phyloP scores from a whole-genome alignment of 495 filamentous ascomycete species.

The Pseudoneurospora amorphoporcata region DNA sequence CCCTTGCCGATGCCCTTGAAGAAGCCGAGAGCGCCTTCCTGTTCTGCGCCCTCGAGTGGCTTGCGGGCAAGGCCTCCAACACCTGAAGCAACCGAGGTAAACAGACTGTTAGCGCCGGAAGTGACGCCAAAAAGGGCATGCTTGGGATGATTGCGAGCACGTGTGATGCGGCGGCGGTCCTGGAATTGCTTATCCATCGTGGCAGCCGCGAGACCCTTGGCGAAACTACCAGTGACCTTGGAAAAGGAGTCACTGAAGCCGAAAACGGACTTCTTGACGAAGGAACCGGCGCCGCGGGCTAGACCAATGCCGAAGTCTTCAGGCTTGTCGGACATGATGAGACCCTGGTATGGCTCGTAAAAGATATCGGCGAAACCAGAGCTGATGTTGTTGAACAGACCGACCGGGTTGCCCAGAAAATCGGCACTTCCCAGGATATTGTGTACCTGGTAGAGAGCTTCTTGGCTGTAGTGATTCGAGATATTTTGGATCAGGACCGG shows the following conservation, averaged over 20 bases:
- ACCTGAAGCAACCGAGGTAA: slow-evolving; percentile 81
- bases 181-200: slow-evolving; percentile 98
- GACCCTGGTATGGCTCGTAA: slow-evolving; percentile 96
- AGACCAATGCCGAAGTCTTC: slow-evolving; percentile 91
- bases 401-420: slow-evolving; percentile 97
- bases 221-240: slow-evolving; percentile 92
- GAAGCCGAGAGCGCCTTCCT: slow-evolving; percentile 86
- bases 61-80: slow-evolving; percentile 88
- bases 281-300: slow-evolving; percentile 91
- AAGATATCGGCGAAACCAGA: slow-evolving; percentile 96
- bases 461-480: slow-evolving; percentile 89
- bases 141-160: slow-evolving; percentile 87
- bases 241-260: slow-evolving; percentile 92
- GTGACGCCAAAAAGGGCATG: slow-evolving; percentile 95
- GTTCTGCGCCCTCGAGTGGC: slow-evolving; percentile 90
- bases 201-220: slow-evolving; percentile 86
- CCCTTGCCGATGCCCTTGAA: slow-evolving; percentile 97
- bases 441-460: slow-evolving; percentile 89
- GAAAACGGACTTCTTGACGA: slow-evolving; percentile 97
- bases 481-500: slow-evolving; percentile 75
- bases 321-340: slow-evolving; percentile 90
- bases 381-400: slow-evolving; percentile 95
- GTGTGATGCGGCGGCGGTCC: slow-evolving; percentile 85
- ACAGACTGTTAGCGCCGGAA: slow-evolving; percentile 88
- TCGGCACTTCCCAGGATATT: slow-evolving; percentile 94